These are phyloP conservation scores for Yamadazyma nakazawae DNA, from an alignment of 805 yeast genomes.

Conservation along the genomic window DNA sequence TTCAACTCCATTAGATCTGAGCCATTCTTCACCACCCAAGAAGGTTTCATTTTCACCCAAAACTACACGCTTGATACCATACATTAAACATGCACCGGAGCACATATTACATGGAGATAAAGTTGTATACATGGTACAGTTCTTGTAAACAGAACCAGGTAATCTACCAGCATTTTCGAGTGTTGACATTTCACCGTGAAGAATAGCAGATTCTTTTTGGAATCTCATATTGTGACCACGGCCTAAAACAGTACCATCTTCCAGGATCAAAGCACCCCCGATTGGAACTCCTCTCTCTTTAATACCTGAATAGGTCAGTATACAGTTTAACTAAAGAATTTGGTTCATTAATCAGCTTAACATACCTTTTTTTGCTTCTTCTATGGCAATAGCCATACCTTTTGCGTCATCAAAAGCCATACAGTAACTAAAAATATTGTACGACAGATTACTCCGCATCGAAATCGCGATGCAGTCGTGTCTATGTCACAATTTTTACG, in stretches of 20 bases:
- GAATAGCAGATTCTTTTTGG: slow-evolving; percentile 76
- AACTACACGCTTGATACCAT: slow-evolving; percentile 84
- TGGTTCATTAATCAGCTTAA: neutral
- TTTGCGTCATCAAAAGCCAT: slow-evolving; percentile 52
- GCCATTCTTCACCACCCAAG: slow-evolving; percentile 77
- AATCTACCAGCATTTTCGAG: slow-evolving; percentile 90
- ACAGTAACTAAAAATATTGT: neutral
- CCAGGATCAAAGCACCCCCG: slow-evolving; percentile 69
- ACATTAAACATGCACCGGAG: slow-evolving; percentile 86
- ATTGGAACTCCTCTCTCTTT: slow-evolving; percentile 91
- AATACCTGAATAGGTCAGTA: slow-evolving; percentile 41
- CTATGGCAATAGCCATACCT: slow-evolving; percentile 68
- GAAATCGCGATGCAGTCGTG: neutral
- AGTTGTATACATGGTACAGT: slow-evolving; percentile 89
- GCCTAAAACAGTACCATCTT: slow-evolving; percentile 79
- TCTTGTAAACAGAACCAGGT: slow-evolving; percentile 71
- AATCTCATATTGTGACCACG: slow-evolving; percentile 88
- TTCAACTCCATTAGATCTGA: slow-evolving; percentile 66
- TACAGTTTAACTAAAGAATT: neutral
- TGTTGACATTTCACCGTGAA: slow-evolving; percentile 91
- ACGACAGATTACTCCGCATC: neutral
- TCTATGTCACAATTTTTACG: slow-evolving; percentile 21
- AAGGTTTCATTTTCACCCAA: slow-evolving; percentile 86
- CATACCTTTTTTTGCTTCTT: slow-evolving; percentile 64
- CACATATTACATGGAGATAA: slow-evolving; percentile 95